Evolutionary conservation across 371 early-diverging fungal species (phyloP).

Genomic region (Mortierella sp.): DNA sequence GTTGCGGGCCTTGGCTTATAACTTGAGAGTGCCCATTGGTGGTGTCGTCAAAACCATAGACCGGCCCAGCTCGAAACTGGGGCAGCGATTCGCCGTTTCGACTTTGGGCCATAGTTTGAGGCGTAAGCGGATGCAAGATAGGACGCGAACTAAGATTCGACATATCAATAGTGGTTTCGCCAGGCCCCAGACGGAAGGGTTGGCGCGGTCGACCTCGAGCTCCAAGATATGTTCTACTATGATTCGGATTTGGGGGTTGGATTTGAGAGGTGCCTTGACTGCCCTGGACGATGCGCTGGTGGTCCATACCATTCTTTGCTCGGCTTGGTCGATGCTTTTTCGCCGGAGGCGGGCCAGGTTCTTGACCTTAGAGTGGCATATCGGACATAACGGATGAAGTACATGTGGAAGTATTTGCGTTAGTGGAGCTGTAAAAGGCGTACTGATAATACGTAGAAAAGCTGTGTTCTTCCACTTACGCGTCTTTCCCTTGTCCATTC

Average conservation of each 20-base stretch:
- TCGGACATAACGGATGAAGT: not conserved
- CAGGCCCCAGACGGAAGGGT: slow-evolving; percentile 1
- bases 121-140: not conserved
- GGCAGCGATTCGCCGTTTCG: slow-evolving; percentile 4
- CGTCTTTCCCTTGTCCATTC: too few relatives aligned
- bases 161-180: not conserved
- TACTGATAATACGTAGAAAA: too few relatives aligned
- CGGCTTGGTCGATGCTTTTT: slow-evolving; percentile 5
- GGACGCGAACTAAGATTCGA: slow-evolving; percentile 1
- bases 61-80: not conserved
- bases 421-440: too few relatives aligned
- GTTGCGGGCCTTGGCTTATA: not conserved
- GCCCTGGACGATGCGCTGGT: slow-evolving; percentile 8
- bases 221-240: not conserved
- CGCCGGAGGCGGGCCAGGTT: not conserved
- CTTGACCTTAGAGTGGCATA: not conserved
- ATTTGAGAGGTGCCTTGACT: not conserved
- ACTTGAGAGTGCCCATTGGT: slow-evolving; percentile 5
- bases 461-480: too few relatives aligned
- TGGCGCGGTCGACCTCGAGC: slow-evolving; percentile 4
- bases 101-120: not conserved
- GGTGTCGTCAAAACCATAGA: not conserved
- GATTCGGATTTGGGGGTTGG: not conserved
- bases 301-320: not conserved
- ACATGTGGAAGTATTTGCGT: too few relatives aligned